Conservation (phyloP, 306 rosid genomes). For the Carpinus viminea region DNA sequence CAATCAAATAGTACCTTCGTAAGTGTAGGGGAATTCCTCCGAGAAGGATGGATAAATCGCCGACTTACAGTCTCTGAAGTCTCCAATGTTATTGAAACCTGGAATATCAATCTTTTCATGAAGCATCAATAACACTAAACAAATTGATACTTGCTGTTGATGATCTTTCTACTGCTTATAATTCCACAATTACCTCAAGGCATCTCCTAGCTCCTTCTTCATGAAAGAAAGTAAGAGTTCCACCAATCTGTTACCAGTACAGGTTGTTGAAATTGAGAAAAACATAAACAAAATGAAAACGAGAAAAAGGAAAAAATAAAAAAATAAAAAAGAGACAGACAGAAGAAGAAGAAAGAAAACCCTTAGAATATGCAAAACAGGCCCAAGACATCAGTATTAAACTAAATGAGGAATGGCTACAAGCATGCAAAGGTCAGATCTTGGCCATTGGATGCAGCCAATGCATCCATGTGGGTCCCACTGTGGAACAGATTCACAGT, state of each 20-base stretch:
- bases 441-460: neutral
- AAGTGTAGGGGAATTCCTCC: conserved; percentile 92
- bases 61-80: conserved; percentile 88
- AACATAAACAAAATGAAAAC: neutral
- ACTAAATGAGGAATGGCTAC: neutral
- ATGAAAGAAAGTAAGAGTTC: conserved; percentile 92
- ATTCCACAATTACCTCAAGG: conserved; percentile 78
- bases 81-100: conserved; percentile 86
- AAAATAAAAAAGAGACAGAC: neutral
- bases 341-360: neutral
- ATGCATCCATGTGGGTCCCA: conserved; percentile 1
- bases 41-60: conserved; percentile 80
- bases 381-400: conserved; percentile 1
- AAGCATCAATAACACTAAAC: conserved; percentile 27
- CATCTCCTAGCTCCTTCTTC: conserved; percentile 87
- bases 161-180: conserved; percentile 23
- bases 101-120: conserved; percentile 25
- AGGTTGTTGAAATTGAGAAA: conserved; percentile 16
- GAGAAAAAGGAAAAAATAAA: neutral
- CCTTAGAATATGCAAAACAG: conserved; percentile 1
- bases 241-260: conserved; percentile 71
- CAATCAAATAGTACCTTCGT: conserved; percentile 58
- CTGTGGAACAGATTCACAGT: neutral
- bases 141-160: conserved; percentile 6
- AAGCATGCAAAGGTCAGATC: neutral